Conservation (phyloP, 1,139 yeast genomes). For the Yamadazyma sp. region DNA sequence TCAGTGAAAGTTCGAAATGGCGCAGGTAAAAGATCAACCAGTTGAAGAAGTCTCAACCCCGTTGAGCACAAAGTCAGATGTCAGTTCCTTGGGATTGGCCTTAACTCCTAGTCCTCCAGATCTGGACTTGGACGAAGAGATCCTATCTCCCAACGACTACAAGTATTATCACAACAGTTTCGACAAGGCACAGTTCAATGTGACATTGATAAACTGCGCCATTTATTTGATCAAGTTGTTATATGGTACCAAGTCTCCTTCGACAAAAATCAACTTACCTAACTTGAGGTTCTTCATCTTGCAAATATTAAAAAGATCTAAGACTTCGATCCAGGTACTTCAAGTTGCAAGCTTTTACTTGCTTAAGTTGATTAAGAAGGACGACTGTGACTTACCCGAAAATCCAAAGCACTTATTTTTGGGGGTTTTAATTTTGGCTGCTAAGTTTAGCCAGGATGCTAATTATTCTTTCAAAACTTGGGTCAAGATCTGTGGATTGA, state of each 20-base stretch:
- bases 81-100: constrained; percentile 2
- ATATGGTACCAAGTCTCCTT: constrained; percentile 22
- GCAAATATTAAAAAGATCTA: constrained; percentile 68
- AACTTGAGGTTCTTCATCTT: constrained; percentile 50
- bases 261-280: constrained; percentile 18
- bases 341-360: constrained; percentile 69
- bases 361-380: constrained; percentile 39
- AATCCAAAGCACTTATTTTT: constrained; percentile 71
- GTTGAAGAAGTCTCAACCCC: background rate
- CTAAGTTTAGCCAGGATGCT: constrained; percentile 72
- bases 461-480: constrained; percentile 72
- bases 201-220: constrained; percentile 38
- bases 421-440: constrained; percentile 64
- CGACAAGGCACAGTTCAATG: constrained; percentile 43
- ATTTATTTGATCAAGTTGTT: constrained; percentile 38
- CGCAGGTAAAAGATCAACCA: background rate
- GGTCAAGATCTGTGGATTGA: constrained; percentile 69
- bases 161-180: constrained; percentile 41
- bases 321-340: constrained; percentile 62
- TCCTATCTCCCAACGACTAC: constrained; percentile 35
- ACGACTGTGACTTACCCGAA: constrained; percentile 17
- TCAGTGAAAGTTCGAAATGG: background rate
- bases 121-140: constrained; percentile 5
- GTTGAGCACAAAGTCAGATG: constrained; percentile 1
- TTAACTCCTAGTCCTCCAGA: background rate